Evolutionary conservation across 371 early-diverging fungal genomes (phyloP), one percentile per base, ranked within the genome.

Genomic region (Mortierella sp.): DNA sequence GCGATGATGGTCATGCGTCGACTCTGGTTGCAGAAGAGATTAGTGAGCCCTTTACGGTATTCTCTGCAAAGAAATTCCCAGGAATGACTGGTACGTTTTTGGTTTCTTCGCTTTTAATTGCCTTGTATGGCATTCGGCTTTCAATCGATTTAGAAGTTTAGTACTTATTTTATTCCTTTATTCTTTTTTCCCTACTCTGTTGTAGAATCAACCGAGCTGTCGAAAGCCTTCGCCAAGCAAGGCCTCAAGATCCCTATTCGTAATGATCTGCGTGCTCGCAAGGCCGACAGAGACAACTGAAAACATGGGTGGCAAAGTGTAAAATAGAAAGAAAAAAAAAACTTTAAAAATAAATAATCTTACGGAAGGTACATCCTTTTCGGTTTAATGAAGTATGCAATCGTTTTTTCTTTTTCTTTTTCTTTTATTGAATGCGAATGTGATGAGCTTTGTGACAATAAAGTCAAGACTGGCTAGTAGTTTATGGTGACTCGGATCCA

Each of bases 241-340:
- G 97, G 97, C 0, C 85, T 97, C 60, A 96, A 96, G 77, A 96
- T 97, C 69, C 94, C 96, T 2, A 95, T 97, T 76, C 89, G 97
- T 45, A 97, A 96, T 70, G 95, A 96, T 35, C 70, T 86, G 1
- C 83, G 86, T 20, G 74, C 66, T 1, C 72, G 84, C 16, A 84
- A 83, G 51, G 70, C 63, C n/a, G 78, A 77, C 37, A 58, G 67
- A 40, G 80, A 79, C 1, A 54, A 54, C 10, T 54, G 14, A 54
- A 1, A 26, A 39, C 43, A 14, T 14, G 43, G 14, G 12, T 9
- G 14, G 12, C 1, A 39, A 22, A 20, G 47, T 47, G 54, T 54
- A 54, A 26, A 10, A 26, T 28, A 47, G 26, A 54, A 54, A 54
- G 3, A 26, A 54, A 54, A 26, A 51, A 2, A 51, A 51, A 51